Base-by-base conservation (phyloP, 768 basidiomycete genomes). In the Tulasnella sp. region DNA sequence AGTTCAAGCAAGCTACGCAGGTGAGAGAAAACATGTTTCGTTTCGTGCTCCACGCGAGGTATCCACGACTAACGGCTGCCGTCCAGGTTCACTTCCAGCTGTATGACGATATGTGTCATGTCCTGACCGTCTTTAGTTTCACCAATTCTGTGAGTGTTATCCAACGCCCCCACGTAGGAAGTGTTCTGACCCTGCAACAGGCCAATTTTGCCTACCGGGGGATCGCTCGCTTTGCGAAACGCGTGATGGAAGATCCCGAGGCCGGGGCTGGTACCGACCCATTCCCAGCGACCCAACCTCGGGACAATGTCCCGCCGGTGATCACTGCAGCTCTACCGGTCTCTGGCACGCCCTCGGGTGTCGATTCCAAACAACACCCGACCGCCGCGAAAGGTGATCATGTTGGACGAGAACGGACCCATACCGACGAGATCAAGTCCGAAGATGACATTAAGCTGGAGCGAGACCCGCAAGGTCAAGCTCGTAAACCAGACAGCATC, bases 61-160 rank as follows among this genome's bases (percentile, higher is more conserved):
- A 79, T 83, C 85, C 72, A 84, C 85, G 1, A 82, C 81, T 16
- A 76, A 82, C 21, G 4, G 8, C n/a, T 52, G 24, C 58, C 14
- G 44, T 71, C 39, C 31, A 92, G 78, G 95, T 98, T 27, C 96
- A 98, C 86, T 87, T 98, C 18, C 96, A 98, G 84, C 91, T 98
- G 1, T 98, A 96, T 83, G 96, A 98, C 83, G 95, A 91, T 90
- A 81, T 52, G 87, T 92, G 91, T 77, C 92, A 94, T 85, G 93
- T 93, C 58, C 85, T 92, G 80, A 92, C 92, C 1, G 89, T 93
- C 6, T 92, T 94, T 84, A 91, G 87, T 52, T 93, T 92, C 84
- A 90, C 89, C 0, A 85, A 88, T 34, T 88, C 88, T 81, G 78
- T 79, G 48, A 40, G 76, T 77, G 12, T 27, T 0, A 73, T 40